Percentiles rank a stretch among this genome's conserved stretches.
Evolutionary conservation across 495 filamentous ascomycete species (phyloP).

Genomic region (Amphirosellinia nigrospora): DNA sequence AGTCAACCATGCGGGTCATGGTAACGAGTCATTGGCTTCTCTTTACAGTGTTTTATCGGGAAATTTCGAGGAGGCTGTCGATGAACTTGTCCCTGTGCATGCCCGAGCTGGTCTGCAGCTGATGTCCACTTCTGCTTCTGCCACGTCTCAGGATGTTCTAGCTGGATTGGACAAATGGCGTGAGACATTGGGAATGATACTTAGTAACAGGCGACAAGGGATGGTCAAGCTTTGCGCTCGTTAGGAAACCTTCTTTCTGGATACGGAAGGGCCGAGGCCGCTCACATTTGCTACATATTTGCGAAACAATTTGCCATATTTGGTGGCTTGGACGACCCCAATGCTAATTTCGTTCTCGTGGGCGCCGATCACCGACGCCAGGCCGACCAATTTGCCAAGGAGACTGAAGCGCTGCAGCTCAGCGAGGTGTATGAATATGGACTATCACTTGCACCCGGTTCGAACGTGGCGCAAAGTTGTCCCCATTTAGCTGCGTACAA

Average conservation of each 20-base stretch:
- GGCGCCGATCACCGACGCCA: slow-evolving; percentile 78
- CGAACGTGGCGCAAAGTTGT: slow-evolving; percentile 59
- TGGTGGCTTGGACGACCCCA: slow-evolving; percentile 83
- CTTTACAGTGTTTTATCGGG: slow-evolving; percentile 93
- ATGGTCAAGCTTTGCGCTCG: slow-evolving; percentile 75
- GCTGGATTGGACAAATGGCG: slow-evolving; percentile 92
- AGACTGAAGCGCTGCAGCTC: slow-evolving; percentile 83
- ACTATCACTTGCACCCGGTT: slow-evolving; percentile 65
- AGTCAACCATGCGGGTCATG: slow-evolving; percentile 76
- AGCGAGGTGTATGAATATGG: slow-evolving; percentile 95
- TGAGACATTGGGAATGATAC: slow-evolving; percentile 83
- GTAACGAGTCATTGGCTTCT: slow-evolving; percentile 84
- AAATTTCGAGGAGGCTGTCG: slow-evolving; percentile 91
- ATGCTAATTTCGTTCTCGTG: slow-evolving; percentile 78
- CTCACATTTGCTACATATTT: slow-evolving; percentile 81
- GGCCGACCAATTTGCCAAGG: slow-evolving; percentile 69
- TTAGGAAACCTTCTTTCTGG: slow-evolving; percentile 83
- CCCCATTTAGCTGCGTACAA: slow-evolving; percentile 92
- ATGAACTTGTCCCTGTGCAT: slow-evolving; percentile 94
- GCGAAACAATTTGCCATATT: slow-evolving; percentile 65
- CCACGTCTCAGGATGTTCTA: slow-evolving; percentile 70
- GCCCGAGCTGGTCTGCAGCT: slow-evolving; percentile 92
- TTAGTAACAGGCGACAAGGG: slow-evolving; percentile 87
- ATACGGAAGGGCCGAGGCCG: slow-evolving; percentile 89
- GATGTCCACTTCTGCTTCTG: slow-evolving; percentile 70